phyloP scores from a whole-genome alignment of 345 rosid genomes.

The Ailanthus altissimus region DNA sequence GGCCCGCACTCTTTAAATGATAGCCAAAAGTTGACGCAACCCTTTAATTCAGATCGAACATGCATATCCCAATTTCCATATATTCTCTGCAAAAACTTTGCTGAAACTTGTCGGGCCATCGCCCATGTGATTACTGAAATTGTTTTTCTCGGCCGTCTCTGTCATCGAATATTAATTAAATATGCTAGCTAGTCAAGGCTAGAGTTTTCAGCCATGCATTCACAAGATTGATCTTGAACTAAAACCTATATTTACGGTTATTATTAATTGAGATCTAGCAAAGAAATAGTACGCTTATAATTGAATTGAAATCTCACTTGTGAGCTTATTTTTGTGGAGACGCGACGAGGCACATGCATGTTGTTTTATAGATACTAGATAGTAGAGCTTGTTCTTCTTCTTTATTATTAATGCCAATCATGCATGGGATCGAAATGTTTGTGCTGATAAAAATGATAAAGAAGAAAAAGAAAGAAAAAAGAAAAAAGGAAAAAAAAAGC shows the following conservation, averaged over 20 bases:
- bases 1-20: not conserved
- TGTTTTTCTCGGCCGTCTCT: not conserved
- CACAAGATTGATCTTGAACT: not conserved
- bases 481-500: not conserved
- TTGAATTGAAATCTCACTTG: slow-evolving; percentile 3
- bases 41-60: not conserved
- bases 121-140: slow-evolving; percentile 14
- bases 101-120: slow-evolving; percentile 12
- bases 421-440: slow-evolving; percentile 10
- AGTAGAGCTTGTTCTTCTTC: not conserved
- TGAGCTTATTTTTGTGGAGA: slow-evolving; percentile 1
- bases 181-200: not conserved
- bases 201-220: not conserved
- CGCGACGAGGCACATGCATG: slow-evolving; percentile 15
- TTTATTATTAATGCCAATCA: slow-evolving; percentile 19
- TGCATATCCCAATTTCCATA: not conserved
- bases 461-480: not conserved
- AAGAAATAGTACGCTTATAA: too few relatives aligned
- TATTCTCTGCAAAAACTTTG: not conserved
- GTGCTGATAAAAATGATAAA: not conserved
- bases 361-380: not conserved
- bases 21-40: slow-evolving; percentile 1
- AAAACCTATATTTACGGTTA: not conserved
- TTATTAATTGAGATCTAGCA: too few relatives aligned
- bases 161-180: not conserved